Conservation (phyloP, 257 asterid genomes). For the Solanum corneliomulleri region DNA sequence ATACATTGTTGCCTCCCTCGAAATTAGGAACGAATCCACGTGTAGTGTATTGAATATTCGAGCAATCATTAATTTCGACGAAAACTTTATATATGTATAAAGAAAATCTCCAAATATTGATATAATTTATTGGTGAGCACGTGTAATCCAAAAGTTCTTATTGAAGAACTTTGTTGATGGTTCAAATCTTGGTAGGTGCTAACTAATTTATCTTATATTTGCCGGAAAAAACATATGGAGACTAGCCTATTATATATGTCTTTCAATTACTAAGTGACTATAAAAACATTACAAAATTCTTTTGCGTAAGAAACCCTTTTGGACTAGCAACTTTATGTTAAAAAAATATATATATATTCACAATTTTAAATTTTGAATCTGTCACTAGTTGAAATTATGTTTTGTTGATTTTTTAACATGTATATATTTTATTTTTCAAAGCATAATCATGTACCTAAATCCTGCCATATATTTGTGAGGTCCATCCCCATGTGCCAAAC, state of each 20-base stretch:
- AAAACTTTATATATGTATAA: no score
- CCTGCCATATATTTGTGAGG: no score
- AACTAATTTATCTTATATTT: neutral
- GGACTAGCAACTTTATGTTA: neutral
- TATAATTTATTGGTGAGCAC: neutral
- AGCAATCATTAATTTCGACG: no score
- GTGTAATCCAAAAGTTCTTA: neutral
- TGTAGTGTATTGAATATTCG: neutral
- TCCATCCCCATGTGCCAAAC: no score
- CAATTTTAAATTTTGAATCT: no score
- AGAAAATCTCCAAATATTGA: no score
- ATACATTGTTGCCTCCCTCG: neutral
- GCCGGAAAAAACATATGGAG: neutral
- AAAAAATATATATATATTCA: no score
- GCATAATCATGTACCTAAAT: neutral
- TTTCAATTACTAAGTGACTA: neutral
- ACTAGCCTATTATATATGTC: neutral
- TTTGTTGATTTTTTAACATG: no score
- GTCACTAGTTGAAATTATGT: neutral
- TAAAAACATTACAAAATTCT: neutral
- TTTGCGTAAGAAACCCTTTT: neutral
- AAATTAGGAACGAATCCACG: neutral
- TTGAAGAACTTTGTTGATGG: neutral
- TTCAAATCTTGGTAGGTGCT: neutral
- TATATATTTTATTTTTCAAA: no score